Evolutionary conservation across 73 alveolate genomes (phyloP).

Genomic region (Durusdinium trenchii): DNA sequence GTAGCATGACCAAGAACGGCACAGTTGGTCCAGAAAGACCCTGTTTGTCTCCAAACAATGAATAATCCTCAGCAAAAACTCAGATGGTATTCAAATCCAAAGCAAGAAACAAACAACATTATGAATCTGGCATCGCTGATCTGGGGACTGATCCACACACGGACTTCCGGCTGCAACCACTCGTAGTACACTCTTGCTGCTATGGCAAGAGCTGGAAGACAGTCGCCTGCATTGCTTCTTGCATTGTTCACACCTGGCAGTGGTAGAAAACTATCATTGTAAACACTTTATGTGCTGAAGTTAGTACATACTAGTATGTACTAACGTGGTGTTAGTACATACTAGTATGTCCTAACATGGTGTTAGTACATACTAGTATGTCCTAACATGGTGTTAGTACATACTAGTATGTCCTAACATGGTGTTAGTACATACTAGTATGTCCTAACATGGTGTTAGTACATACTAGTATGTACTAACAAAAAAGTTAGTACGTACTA

Average conservation of each 20-base stretch:
- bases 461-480: too few relatives aligned
- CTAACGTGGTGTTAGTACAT: too few relatives aligned
- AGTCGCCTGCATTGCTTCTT: not conserved
- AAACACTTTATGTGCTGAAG: too few relatives aligned
- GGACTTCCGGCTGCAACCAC: not conserved
- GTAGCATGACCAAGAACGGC: not conserved
- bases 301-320: too few relatives aligned
- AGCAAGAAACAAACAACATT: not conserved
- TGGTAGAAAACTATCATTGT: too few relatives aligned
- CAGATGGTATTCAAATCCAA: not conserved
- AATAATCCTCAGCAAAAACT: not conserved
- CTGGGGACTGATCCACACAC: not conserved
- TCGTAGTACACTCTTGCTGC: not conserved
- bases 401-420: too few relatives aligned
- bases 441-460: too few relatives aligned
- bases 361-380: too few relatives aligned
- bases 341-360: too few relatives aligned
- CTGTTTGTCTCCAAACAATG: not conserved
- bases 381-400: too few relatives aligned
- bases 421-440: too few relatives aligned
- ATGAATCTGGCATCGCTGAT: not conserved
- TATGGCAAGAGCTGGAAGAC: not conserved
- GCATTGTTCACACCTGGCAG: constrained; percentile 31
- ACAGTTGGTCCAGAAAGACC: constrained; percentile 1
- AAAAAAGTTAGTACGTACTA: too few relatives aligned